Percentiles rank a stretch among this genome's conserved stretches.
These are phyloP conservation scores for Papiliotrema flavescens DNA, from an alignment of 1,284 basidiomycete genomes.

Conservation along the genomic window DNA sequence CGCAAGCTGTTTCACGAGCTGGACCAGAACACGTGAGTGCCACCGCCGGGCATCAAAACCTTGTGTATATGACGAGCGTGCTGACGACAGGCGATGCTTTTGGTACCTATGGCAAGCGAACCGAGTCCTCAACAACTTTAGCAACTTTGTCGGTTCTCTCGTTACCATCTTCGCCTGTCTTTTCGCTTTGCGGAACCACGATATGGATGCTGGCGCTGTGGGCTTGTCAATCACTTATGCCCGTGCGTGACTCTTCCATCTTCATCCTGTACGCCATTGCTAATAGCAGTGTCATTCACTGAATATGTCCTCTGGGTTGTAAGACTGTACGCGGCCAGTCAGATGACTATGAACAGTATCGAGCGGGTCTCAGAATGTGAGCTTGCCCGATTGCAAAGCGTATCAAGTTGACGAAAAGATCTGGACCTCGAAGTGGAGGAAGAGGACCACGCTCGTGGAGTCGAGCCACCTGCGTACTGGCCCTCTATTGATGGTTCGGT, in stretches of 20 bases:
- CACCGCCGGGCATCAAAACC: background rate
- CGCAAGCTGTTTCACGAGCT: conserved; percentile 48
- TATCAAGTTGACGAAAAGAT: conserved; percentile 26
- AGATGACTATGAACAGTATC: conserved; percentile 50
- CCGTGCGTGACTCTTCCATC: conserved; percentile 19
- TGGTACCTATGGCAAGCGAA: conserved; percentile 51
- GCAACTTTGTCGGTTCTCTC: conserved; percentile 51
- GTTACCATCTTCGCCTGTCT: conserved; percentile 51
- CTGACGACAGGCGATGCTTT: conserved; percentile 39
- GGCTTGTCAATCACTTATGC: conserved; percentile 44
- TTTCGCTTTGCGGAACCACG: conserved; percentile 46
- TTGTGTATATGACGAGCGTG: background rate
- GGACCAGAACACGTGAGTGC: conserved; percentile 50
- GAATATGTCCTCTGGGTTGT: conserved; percentile 53
- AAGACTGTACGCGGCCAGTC: conserved; percentile 50
- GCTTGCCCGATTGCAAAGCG: conserved; percentile 6
- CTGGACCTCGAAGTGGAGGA: conserved; percentile 52
- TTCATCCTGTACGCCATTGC: background rate
- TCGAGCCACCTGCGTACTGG: conserved; percentile 54
- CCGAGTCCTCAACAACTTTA: conserved; percentile 50
- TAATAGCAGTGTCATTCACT: conserved; percentile 45
- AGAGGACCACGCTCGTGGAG: conserved; percentile 40
- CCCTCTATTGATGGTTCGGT: conserved; percentile 50
- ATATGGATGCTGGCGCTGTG: conserved; percentile 47
- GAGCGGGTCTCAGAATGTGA: conserved; percentile 54